phyloP scores from a whole-genome alignment of 306 rosid genomes.

The Lathyrus tuberosus region DNA sequence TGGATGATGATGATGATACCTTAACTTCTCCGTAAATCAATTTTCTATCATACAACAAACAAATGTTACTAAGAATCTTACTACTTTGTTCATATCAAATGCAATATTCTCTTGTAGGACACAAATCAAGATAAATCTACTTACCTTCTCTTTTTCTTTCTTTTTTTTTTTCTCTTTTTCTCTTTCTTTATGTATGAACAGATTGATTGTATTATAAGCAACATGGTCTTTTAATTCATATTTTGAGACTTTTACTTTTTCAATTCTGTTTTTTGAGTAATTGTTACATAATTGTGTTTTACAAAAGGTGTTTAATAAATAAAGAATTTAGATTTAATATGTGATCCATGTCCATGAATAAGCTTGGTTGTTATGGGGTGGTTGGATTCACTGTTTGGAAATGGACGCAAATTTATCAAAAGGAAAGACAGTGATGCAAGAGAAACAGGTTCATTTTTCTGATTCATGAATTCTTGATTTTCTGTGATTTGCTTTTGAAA shows the following conservation, averaged over 20 bases:
- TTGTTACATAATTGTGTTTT: constrained; percentile 4
- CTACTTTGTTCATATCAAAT: constrained; percentile 20
- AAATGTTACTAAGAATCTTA: constrained; percentile 35
- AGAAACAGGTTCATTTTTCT: constrained; percentile 67
- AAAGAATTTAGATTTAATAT: constrained; percentile 29
- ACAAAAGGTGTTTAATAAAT: constrained; percentile 9
- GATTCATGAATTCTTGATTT: neutral
- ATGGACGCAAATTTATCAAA: constrained; percentile 58
- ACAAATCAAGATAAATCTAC: constrained; percentile 38
- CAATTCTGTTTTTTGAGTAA: constrained; percentile 18
- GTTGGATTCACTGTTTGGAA: constrained; percentile 61
- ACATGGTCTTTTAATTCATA: constrained; percentile 25
- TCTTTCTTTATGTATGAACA: neutral
- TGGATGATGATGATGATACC: constrained; percentile 35
- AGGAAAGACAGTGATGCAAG: constrained; percentile 96
- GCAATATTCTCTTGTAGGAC: constrained; percentile 3
- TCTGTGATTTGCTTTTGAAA: constrained; percentile 1
- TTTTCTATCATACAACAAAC: constrained; percentile 33
- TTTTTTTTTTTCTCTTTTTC: constrained; percentile 20
- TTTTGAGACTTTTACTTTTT: constrained; percentile 18
- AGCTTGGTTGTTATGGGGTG: constrained; percentile 54
- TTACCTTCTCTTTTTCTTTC: constrained; percentile 19
- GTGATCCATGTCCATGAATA: constrained; percentile 50
- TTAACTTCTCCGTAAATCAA: constrained; percentile 56
- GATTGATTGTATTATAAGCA: constrained; percentile 43